Evolutionary conservation across 2,329 filamentous ascomycete genomes (phyloP).

Genomic region (Paramyrothecium roridum): DNA sequence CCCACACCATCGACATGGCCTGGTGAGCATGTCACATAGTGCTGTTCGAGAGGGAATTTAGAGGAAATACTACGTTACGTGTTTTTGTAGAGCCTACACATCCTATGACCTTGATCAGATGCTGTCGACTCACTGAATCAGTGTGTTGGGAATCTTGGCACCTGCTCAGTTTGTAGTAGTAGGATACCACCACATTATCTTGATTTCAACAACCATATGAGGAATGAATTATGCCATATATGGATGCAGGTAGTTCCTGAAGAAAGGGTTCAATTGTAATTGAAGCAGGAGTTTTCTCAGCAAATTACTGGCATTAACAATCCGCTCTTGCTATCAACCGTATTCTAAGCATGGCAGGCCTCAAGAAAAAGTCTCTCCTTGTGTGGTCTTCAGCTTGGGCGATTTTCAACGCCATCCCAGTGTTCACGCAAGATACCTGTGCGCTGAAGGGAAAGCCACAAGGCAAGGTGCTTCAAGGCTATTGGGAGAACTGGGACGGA

Average conservation of each 20-base stretch:
- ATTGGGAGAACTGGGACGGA: constrained; percentile 26
- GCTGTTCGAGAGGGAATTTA: too few species aligned
- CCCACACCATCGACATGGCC: too few species aligned
- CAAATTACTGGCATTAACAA: not conserved
- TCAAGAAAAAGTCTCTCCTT: constrained; percentile 8
- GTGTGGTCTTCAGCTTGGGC: too few species aligned
- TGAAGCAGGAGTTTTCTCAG: not conserved
- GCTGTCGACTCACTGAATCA: too few species aligned
- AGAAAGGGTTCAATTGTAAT: not conserved
- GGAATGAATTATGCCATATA: not conserved
- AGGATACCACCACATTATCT: not conserved
- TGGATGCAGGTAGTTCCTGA: not conserved
- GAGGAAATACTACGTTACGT: not conserved
- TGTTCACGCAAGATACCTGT: constrained; percentile 18
- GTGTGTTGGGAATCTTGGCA: too few species aligned
- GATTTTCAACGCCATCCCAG: too few species aligned
- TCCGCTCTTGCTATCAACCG: constrained; percentile 14
- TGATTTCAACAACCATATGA: not conserved
- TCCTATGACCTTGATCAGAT: not conserved
- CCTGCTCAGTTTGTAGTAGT: not conserved
- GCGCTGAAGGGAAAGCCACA: constrained; percentile 25
- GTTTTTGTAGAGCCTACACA: not conserved
- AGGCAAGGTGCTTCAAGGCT: constrained; percentile 22
- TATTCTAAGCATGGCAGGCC: constrained; percentile 10
- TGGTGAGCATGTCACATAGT: too few species aligned